Evolutionary conservation across 2,329 filamentous ascomycete genomes (phyloP).

Genomic region (Clonostachys rhizophaga): DNA sequence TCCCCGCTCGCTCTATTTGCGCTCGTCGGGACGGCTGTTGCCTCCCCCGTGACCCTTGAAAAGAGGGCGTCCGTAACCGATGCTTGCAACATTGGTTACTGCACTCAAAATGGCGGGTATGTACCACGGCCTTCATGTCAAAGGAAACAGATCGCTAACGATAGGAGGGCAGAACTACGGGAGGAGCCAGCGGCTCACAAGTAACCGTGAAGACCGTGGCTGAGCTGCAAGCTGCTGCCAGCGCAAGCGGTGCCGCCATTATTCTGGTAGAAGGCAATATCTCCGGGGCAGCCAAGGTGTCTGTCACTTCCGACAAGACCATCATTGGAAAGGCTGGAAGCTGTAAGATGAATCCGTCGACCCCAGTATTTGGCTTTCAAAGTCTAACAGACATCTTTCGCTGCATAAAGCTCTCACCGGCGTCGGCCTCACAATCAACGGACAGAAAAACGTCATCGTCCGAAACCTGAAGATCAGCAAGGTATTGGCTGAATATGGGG

Average conservation of each 20-base stretch:
- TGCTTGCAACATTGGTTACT: constrained; percentile 26
- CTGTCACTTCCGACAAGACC: constrained; percentile 34
- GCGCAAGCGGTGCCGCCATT: constrained; percentile 14
- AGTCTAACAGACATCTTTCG: background rate
- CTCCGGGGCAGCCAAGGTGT: constrained; percentile 14
- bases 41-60: background rate
- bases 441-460: constrained; percentile 48
- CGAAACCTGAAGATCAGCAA: constrained; percentile 46
- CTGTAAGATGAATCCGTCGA: constrained; percentile 7
- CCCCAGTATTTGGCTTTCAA: background rate
- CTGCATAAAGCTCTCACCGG: constrained; percentile 22
- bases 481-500: constrained; percentile 38
- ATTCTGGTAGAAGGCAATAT: constrained; percentile 20
- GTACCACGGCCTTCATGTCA: background rate
- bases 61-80: constrained; percentile 17
- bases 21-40: background rate
- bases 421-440: constrained; percentile 40
- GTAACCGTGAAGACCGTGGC: constrained; percentile 16
- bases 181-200: constrained; percentile 16
- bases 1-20: background rate
- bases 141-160: background rate
- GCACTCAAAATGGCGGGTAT: constrained; percentile 22
- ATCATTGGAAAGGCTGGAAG: constrained; percentile 28
- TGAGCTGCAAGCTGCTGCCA: constrained; percentile 16
- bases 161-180: constrained; percentile 10